Evolutionary conservation across 148 eudicot genomes (phyloP), one percentile per base, ranked within the genome.

Genomic region (Nyssa sinensis): DNA sequence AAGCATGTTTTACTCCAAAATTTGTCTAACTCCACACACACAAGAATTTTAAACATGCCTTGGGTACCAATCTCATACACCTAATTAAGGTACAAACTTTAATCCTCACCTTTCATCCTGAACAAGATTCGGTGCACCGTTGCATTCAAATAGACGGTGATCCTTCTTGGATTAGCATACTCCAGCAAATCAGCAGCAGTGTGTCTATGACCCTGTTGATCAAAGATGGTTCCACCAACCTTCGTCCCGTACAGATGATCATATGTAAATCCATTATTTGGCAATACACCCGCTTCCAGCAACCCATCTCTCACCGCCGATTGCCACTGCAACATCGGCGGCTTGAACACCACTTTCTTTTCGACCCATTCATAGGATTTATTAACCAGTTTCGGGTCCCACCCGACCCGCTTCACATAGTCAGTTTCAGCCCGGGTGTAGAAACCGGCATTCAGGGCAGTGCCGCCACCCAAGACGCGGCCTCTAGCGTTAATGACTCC

Each of bases 341-440:
- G 98, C 76, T 69, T 28, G 59, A 83, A 89, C 5, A 79, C 97
- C 31, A 92, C 84, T 74, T 88, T 87, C 47, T 62, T 75, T 75
- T 94, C 98, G 59, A 90, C 96, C 98, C 97, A 94, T 66, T 84
- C 74, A 32, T 90, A 94, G 9, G 98, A 94, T 33, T 82, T 81
- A 11, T 92, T 74, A 31, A 90, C 98, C 64, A 90, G 66, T 34
- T 69, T 70, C 27, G 64, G 77, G 66, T 94, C 92, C 90, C 93
- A 87, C 21, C 97, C 90, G 0, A 41, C 79, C 21, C 66, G 72
- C 2, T 41, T 47, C 35, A 86, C 88, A 64, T 75, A 92, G 5
- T 73, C 86, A 0, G 71, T 32, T 2, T 83, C 76, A 1, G 98
- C 97, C 69, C 93, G 75, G 3, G 95, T 85, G 84, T 81, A 94